These are phyloP conservation scores for Puccinia hordei DNA, from an alignment of 1,284 basidiomycete genomes.

Conservation along the genomic window DNA sequence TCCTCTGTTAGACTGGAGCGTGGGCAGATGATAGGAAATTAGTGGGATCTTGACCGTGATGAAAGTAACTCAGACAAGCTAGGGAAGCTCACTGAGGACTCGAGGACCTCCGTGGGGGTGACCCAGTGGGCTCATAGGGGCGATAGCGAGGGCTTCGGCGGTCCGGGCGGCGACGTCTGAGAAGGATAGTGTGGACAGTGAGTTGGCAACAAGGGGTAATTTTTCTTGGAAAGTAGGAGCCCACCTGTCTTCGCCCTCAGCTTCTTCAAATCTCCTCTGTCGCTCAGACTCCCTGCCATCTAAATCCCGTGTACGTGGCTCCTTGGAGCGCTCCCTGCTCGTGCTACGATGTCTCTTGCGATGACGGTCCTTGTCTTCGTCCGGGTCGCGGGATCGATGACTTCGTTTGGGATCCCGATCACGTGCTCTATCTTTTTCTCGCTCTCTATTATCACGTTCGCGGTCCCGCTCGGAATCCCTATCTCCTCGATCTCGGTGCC, in stretches of 20 bases:
- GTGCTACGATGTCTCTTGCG: slow-evolving; percentile 62
- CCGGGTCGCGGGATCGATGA: slow-evolving; percentile 59
- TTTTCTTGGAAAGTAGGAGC: neutral
- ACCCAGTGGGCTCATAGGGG: slow-evolving; percentile 53
- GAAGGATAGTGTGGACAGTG: slow-evolving; percentile 67
- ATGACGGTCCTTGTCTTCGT: slow-evolving; percentile 59
- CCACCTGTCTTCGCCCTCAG: slow-evolving; percentile 36
- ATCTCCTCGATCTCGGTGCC: slow-evolving; percentile 39
- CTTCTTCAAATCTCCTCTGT: slow-evolving; percentile 43
- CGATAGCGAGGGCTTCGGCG: slow-evolving; percentile 52
- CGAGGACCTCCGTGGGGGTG: slow-evolving; percentile 52
- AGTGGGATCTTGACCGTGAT: slow-evolving; percentile 25
- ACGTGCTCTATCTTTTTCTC: slow-evolving; percentile 63
- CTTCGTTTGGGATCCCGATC: slow-evolving; percentile 55
- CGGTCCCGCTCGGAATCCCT: slow-evolving; percentile 44
- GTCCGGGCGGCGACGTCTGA: slow-evolving; percentile 59
- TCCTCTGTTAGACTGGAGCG: slow-evolving; percentile 65
- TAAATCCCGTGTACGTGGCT: slow-evolving; percentile 52
- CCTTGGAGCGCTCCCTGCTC: slow-evolving; percentile 56
- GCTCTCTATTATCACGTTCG: slow-evolving; percentile 56
- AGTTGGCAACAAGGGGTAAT: neutral
- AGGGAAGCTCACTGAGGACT: slow-evolving; percentile 51
- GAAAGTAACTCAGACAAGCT: slow-evolving; percentile 6
- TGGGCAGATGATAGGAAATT: neutral
- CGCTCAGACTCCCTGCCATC: slow-evolving; percentile 53